Percentiles rank a stretch among this genome's conserved stretches.
Evolutionary conservation across 176 grass and related monocot species (phyloP).

Genomic region (Rhipidocladum racemiflorum): DNA sequence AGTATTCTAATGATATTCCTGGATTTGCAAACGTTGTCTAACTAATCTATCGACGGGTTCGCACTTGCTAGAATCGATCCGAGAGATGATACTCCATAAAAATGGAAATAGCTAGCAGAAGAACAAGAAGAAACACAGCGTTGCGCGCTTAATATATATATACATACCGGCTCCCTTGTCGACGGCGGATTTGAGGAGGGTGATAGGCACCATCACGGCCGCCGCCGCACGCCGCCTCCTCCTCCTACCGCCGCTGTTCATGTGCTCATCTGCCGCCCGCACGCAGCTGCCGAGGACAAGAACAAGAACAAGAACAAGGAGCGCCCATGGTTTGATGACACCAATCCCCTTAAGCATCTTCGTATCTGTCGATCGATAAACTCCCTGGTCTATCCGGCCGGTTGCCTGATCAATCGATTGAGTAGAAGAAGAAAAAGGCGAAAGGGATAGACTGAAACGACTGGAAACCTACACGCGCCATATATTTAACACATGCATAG

Average conservation of each 20-base stretch:
- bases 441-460: too few species aligned
- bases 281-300: background rate
- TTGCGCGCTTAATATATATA: background rate
- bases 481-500: too few species aligned
- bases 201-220: background rate
- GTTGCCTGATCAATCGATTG: too few species aligned
- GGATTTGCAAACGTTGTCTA: too few species aligned
- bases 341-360: background rate
- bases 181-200: conserved; percentile 13
- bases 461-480: too few species aligned
- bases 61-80: too few species aligned
- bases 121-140: background rate
- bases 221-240: background rate
- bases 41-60: too few species aligned
- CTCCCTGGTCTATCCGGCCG: too few species aligned
- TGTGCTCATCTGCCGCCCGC: background rate
- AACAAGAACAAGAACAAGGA: background rate
- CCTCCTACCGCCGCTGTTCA: background rate
- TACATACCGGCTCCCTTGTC: conserved; percentile 12
- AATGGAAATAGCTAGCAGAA: too few species aligned
- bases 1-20: too few species aligned
- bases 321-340: background rate
- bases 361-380: background rate
- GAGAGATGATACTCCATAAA: too few species aligned
- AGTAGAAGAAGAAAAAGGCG: too few species aligned